Percentiles rank a stretch among this genome's conserved stretches.
phyloP scores from a whole-genome alignment of 768 basidiomycete genomes.

The Termitomyces sp. region DNA sequence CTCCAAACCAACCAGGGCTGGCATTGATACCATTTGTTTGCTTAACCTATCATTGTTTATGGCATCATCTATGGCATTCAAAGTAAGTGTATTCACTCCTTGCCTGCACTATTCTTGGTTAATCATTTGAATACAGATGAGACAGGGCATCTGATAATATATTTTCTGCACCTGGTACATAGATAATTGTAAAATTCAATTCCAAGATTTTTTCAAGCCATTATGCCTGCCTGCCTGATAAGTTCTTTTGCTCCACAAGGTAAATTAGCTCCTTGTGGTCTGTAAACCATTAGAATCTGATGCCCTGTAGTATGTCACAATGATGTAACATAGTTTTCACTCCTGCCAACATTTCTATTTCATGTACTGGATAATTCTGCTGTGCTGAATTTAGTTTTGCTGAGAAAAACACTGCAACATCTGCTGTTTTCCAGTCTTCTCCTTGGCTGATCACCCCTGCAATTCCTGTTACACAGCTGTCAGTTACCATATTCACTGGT shows the following conservation, averaged over 20 bases:
- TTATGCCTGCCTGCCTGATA: slow-evolving; percentile 2
- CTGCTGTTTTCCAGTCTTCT: neutral
- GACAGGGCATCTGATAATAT: slow-evolving; percentile 28
- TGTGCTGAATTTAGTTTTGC: too few species aligned
- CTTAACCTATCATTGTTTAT: neutral
- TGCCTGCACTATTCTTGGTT: slow-evolving; percentile 10
- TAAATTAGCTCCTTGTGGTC: neutral
- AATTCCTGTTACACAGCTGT: neutral
- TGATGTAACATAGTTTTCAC: slow-evolving; percentile 3
- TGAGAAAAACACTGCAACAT: neutral
- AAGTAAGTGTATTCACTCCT: slow-evolving; percentile 11
- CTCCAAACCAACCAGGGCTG: too few species aligned
- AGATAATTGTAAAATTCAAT: slow-evolving; percentile 12
- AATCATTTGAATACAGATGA: slow-evolving; percentile 12
- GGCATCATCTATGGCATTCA: too few species aligned
- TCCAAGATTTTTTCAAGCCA: slow-evolving; percentile 10
- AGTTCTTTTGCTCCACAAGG: neutral
- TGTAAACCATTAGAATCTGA: neutral
- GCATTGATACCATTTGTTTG: too few species aligned
- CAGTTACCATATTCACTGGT: neutral
- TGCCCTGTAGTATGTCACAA: slow-evolving; percentile 1
- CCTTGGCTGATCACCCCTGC: neutral
- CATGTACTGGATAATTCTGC: too few species aligned
- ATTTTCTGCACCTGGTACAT: slow-evolving; percentile 14
- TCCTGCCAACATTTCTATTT: slow-evolving; percentile 1